Percentiles rank a stretch among this genome's conserved stretches.
Conservation (phyloP, 75 land plant species). For the Cunninghamia lanceolata region DNA sequence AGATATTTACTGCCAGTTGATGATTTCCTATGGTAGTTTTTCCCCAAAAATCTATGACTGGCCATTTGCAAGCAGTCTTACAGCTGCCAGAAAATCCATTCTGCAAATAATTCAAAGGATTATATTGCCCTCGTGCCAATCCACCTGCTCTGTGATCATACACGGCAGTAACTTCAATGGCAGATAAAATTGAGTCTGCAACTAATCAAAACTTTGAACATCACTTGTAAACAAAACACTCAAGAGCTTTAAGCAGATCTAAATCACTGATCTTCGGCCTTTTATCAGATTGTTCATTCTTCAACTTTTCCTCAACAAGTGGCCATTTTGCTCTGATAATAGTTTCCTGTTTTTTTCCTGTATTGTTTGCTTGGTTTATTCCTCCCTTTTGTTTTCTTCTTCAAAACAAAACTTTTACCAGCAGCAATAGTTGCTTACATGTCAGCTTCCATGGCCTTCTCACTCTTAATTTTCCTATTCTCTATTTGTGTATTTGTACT, state of each 20-base stretch:
- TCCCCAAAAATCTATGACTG: not conserved
- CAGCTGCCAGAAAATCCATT: not conserved
- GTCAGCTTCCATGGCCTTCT: slow-evolving; percentile 58
- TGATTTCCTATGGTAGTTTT: not conserved
- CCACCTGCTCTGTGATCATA: not conserved
- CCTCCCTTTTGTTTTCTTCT: slow-evolving; percentile 87
- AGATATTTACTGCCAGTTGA: not conserved
- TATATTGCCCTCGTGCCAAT: not conserved
- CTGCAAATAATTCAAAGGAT: not conserved
- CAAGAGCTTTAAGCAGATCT: slow-evolving; percentile 63
- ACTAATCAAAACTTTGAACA: not conserved
- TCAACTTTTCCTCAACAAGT: slow-evolving; percentile 45
- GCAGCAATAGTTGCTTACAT: slow-evolving; percentile 49
- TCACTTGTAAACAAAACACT: slow-evolving; percentile 46
- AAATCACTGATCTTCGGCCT: slow-evolving; percentile 24
- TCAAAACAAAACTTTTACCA: slow-evolving; percentile 36
- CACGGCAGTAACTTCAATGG: not conserved
- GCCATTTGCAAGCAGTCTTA: not conserved
- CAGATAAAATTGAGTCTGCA: not conserved
- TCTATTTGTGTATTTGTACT: slow-evolving; percentile 28
- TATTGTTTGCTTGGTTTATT: slow-evolving; percentile 70
- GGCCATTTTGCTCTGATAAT: slow-evolving; percentile 63
- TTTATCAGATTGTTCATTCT: slow-evolving; percentile 35
- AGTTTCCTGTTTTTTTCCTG: slow-evolving; percentile 55
- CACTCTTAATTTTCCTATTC: slow-evolving; percentile 35